Evolutionary conservation across 1,139 yeast species (phyloP).

Genomic region (Suhomyces atakaporum): DNA sequence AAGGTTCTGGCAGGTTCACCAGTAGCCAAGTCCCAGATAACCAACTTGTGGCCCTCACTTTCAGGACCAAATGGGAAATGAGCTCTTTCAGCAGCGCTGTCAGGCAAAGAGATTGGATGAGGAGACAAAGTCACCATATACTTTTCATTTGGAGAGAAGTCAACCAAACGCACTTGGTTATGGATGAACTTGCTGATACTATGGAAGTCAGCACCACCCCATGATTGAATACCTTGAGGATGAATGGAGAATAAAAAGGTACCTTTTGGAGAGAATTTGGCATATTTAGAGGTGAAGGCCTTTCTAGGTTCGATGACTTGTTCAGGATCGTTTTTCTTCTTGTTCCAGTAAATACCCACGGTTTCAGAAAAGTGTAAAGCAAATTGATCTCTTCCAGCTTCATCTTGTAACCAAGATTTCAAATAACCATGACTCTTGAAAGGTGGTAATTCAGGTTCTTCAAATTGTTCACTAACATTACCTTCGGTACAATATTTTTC

Average conservation of each 20-base stretch:
- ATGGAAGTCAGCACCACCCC: slow-evolving; percentile 89
- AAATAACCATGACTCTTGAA: slow-evolving; percentile 79
- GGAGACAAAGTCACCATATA: slow-evolving; percentile 91
- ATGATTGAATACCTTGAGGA: slow-evolving; percentile 92
- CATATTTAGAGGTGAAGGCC: slow-evolving; percentile 84
- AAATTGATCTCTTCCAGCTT: slow-evolving; percentile 87
- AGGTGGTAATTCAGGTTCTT: slow-evolving; percentile 70
- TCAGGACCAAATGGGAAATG: slow-evolving; percentile 83
- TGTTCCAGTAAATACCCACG: slow-evolving; percentile 89
- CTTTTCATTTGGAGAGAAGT: slow-evolving; percentile 90
- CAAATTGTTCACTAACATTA: slow-evolving; percentile 61
- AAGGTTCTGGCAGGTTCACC: slow-evolving; percentile 87
- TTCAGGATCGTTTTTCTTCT: slow-evolving; percentile 74
- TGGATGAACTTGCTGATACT: slow-evolving; percentile 81
- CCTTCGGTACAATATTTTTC: slow-evolving; percentile 79
- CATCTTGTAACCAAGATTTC: slow-evolving; percentile 89
- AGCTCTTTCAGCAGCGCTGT: slow-evolving; percentile 61
- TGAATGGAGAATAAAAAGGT: slow-evolving; percentile 85
- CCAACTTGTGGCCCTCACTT: slow-evolving; percentile 91
- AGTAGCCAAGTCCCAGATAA: slow-evolving; percentile 88
- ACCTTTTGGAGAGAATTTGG: slow-evolving; percentile 94
- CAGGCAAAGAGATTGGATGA: slow-evolving; percentile 74
- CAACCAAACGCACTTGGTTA: slow-evolving; percentile 85
- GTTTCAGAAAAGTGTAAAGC: slow-evolving; percentile 76
- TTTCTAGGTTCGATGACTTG: slow-evolving; percentile 75